phyloP scores from a whole-genome alignment of 73 alveolate species.

The Diophrys sp. region DNA sequence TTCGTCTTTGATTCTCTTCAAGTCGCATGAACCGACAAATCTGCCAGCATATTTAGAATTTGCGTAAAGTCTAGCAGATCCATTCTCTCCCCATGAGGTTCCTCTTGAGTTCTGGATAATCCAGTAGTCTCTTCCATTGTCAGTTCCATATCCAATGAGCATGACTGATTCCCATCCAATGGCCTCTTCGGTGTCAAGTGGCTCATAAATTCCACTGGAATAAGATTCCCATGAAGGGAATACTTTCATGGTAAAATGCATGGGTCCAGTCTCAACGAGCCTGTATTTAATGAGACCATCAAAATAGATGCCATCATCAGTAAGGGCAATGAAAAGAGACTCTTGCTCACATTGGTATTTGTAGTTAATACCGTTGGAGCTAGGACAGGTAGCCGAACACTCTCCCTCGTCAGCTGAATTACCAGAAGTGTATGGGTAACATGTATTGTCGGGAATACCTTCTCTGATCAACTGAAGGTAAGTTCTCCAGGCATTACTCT shows the following conservation, averaged over 20 bases:
- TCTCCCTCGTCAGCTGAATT: background rate
- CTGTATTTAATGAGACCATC: background rate
- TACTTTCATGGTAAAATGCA: background rate
- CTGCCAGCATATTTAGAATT: background rate
- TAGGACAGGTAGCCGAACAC: background rate
- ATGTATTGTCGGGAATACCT: background rate
- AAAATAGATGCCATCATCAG: background rate
- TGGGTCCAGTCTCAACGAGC: background rate
- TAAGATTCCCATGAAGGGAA: background rate
- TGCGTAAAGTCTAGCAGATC: background rate
- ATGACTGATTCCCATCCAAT: constrained; percentile 1
- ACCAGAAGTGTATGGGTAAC: background rate
- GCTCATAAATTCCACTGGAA: background rate
- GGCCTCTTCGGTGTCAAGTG: background rate
- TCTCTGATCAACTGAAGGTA: background rate
- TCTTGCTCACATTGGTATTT: background rate
- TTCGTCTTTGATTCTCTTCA: background rate
- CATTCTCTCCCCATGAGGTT: background rate
- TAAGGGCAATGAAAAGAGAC: background rate
- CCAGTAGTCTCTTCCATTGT: background rate
- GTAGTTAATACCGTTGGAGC: background rate
- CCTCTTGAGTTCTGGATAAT: background rate
- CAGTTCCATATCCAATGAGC: background rate
- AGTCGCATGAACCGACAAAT: background rate
- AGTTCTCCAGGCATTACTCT: background rate